phyloP scores from a whole-genome alignment of 345 rosid species.

The Draba incana region DNA sequence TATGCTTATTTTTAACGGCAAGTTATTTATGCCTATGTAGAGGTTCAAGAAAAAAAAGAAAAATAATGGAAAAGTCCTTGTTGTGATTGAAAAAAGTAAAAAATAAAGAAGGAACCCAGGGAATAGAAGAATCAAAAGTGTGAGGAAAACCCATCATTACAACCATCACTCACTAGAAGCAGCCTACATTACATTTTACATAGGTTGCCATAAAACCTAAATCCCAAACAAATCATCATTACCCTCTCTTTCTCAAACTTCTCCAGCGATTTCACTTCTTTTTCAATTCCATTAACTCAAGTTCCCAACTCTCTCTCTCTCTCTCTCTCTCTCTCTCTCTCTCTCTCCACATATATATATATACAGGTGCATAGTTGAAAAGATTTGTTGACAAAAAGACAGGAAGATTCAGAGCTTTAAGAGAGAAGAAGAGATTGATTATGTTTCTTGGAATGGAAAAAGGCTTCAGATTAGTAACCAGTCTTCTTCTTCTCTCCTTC shows the following conservation, averaged over 20 bases:
- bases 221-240: slow-evolving; percentile 38
- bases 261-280: slow-evolving; percentile 9
- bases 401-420: slow-evolving; percentile 7
- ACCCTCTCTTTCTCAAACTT: slow-evolving; percentile 8
- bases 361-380: not conserved
- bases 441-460: slow-evolving; percentile 37
- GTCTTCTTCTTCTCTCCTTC: slow-evolving; percentile 36
- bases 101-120: slow-evolving; percentile 16
- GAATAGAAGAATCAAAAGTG: slow-evolving; percentile 38
- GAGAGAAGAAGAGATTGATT: slow-evolving; percentile 19
- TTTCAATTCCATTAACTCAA: slow-evolving; percentile 20
- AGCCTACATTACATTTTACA: slow-evolving; percentile 39
- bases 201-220: slow-evolving; percentile 32
- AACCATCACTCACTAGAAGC: slow-evolving; percentile 37
- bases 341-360: not conserved
- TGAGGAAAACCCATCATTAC: slow-evolving; percentile 41
- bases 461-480: slow-evolving; percentile 26
- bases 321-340: not conserved
- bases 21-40: slow-evolving; percentile 34
- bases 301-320: slow-evolving; percentile 17
- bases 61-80: slow-evolving; percentile 26
- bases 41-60: slow-evolving; percentile 36
- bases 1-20: slow-evolving; percentile 36
- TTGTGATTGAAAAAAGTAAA: slow-evolving; percentile 20
- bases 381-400: slow-evolving; percentile 12